Evolutionary conservation across 2,329 filamentous ascomycete species (phyloP).

Genomic region (Botrytis porri): DNA sequence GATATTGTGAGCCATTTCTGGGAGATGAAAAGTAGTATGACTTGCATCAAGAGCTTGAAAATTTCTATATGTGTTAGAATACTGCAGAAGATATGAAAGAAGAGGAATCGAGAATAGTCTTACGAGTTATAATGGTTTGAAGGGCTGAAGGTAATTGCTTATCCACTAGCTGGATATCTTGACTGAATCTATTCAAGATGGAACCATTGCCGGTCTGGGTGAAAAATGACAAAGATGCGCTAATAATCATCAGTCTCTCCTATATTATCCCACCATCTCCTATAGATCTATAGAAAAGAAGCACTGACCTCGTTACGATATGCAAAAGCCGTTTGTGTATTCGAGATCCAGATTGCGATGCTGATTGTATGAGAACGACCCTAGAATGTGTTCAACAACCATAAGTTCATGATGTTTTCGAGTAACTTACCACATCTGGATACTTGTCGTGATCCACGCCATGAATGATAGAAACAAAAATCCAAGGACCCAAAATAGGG

Average conservation of each 20-base stretch:
- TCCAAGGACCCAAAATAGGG: not conserved
- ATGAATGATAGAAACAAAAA: slow-evolving; percentile 10
- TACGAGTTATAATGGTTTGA: slow-evolving; percentile 39
- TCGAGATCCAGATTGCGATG: slow-evolving; percentile 40
- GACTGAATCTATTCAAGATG: slow-evolving; percentile 42
- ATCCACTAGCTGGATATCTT: slow-evolving; percentile 26
- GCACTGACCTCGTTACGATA: slow-evolving; percentile 32
- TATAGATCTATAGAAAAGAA: slow-evolving; percentile 23
- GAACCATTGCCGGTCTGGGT: slow-evolving; percentile 43
- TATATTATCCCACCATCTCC: not conserved
- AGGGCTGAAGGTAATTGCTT: slow-evolving; percentile 35
- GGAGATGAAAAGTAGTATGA: slow-evolving; percentile 48
- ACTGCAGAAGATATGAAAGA: not conserved
- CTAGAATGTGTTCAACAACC: not conserved
- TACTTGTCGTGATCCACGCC: not conserved
- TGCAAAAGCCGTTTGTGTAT: slow-evolving; percentile 38
- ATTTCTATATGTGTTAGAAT: slow-evolving; percentile 24
- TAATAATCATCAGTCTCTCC: not conserved
- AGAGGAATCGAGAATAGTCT: not conserved
- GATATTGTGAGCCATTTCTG: slow-evolving; percentile 43
- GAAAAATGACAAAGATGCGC: slow-evolving; percentile 37
- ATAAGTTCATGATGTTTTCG: not conserved
- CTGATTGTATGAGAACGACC: slow-evolving; percentile 35
- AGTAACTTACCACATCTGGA: slow-evolving; percentile 10
- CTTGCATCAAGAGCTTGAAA: slow-evolving; percentile 42